phyloP scores from a whole-genome alignment of 345 rosid species.

The Salix exigua region DNA sequence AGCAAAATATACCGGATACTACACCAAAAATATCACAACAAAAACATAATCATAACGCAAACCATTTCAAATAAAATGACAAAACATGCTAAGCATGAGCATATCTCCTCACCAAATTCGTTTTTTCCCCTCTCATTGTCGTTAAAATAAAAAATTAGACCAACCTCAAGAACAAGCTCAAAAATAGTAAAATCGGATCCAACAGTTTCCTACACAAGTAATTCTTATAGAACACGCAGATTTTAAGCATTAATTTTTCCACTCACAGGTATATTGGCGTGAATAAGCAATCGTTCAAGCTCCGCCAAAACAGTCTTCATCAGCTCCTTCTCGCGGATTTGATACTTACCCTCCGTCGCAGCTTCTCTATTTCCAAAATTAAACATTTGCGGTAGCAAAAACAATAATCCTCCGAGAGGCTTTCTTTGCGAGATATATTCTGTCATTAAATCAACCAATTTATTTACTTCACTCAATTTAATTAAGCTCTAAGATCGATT shows the following conservation, averaged over 20 bases:
- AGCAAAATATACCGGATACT: constrained; percentile 96
- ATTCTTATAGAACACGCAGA: no score
- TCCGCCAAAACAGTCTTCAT: constrained; percentile 45
- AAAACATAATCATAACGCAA: neutral
- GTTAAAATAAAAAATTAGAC: neutral
- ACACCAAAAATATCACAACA: constrained; percentile 15
- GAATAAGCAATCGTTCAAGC: constrained; percentile 70
- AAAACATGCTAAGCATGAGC: neutral
- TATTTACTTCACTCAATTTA: neutral
- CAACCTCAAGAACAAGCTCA: no score
- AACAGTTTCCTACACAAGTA: no score
- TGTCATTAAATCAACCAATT: constrained; percentile 26
- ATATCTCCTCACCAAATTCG: no score
- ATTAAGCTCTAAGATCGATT: no score
- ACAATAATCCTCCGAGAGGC: constrained; percentile 77
- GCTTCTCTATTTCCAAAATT: constrained; percentile 40
- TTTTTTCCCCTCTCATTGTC: no score
- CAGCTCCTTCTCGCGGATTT: constrained; percentile 33
- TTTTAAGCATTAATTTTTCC: neutral
- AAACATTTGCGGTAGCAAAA: constrained; percentile 76
- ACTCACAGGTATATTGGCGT: constrained; percentile 82
- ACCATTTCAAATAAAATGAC: neutral
- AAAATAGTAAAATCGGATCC: no score
- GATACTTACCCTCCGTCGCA: constrained; percentile 12
- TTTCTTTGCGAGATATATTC: constrained; percentile 65